Conservation (phyloP, 1,284 basidiomycete genomes). For the Ganoderma resinaceum region DNA sequence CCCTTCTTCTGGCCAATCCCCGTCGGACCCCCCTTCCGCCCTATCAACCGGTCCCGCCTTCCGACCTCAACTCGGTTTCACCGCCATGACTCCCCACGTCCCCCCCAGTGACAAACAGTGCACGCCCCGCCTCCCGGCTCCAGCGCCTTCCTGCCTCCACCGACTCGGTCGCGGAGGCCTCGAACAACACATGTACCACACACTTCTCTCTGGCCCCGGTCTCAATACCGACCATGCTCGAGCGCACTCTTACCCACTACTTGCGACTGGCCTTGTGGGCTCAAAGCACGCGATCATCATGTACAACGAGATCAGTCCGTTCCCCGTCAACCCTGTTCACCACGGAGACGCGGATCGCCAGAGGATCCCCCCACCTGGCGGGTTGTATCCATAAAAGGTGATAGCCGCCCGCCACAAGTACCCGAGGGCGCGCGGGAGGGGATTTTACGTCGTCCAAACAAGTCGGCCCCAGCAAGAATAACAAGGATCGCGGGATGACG, state of each 20-base stretch:
- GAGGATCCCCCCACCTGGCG: neutral
- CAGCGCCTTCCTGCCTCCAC: neutral
- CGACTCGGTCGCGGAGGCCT: neutral
- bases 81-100: conserved; percentile 23
- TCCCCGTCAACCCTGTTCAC: neutral
- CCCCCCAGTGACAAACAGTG: neutral
- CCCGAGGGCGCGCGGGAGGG: neutral
- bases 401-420: conserved; percentile 4
- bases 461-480: neutral
- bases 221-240: neutral
- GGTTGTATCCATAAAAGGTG: neutral
- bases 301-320: neutral
- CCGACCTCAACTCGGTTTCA: conserved; percentile 28
- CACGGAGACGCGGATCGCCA: neutral
- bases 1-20: conserved; percentile 27
- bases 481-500: neutral
- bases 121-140: neutral
- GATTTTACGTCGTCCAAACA: neutral
- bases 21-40: conserved; percentile 30
- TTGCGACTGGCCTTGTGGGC: neutral
- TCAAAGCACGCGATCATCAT: conserved; percentile 4
- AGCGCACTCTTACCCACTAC: too few species aligned
- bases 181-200: neutral
- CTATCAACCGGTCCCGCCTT: conserved; percentile 34
- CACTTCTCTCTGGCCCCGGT: neutral